Percentiles rank a stretch among this genome's conserved stretches.
Conservation (phyloP, 768 basidiomycete species). For the Leccinum truebloodii region DNA sequence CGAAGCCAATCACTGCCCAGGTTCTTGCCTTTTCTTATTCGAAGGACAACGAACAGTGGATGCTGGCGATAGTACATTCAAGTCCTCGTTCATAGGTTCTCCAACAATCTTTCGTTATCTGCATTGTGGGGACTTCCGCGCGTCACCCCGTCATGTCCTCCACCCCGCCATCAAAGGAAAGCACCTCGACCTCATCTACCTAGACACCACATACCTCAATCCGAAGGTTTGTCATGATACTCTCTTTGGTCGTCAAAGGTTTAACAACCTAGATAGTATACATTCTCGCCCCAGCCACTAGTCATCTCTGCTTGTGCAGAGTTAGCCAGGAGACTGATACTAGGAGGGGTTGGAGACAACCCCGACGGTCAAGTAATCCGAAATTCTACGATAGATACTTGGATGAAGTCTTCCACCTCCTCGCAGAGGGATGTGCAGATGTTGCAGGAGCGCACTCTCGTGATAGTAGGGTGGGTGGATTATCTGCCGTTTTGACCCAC, state of each 20-base stretch:
- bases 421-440: slow-evolving; percentile 36
- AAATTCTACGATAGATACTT: slow-evolving; percentile 49
- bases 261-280: slow-evolving; percentile 55
- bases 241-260: background rate
- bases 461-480: slow-evolving; percentile 68
- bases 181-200: slow-evolving; percentile 81
- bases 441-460: slow-evolving; percentile 44
- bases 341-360: slow-evolving; percentile 38
- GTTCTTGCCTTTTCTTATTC: slow-evolving; percentile 91
- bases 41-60: slow-evolving; percentile 89
- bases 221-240: slow-evolving; percentile 57
- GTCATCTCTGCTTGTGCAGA: slow-evolving; percentile 93
- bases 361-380: slow-evolving; percentile 24
- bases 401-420: slow-evolving; percentile 41
- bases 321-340: slow-evolving; percentile 61
- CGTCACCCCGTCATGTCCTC: slow-evolving; percentile 81
- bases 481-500: background rate
- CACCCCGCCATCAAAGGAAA: slow-evolving; percentile 86
- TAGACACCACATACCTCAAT: slow-evolving; percentile 96
- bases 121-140: slow-evolving; percentile 94
- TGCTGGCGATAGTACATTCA: slow-evolving; percentile 82
- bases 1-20: slow-evolving; percentile 99
- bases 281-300: slow-evolving; percentile 92
- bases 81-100: slow-evolving; percentile 70
- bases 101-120: slow-evolving; percentile 78